Base-by-base conservation (phyloP, 140 eudicot genomes). In the Flaveria floridana region DNA sequence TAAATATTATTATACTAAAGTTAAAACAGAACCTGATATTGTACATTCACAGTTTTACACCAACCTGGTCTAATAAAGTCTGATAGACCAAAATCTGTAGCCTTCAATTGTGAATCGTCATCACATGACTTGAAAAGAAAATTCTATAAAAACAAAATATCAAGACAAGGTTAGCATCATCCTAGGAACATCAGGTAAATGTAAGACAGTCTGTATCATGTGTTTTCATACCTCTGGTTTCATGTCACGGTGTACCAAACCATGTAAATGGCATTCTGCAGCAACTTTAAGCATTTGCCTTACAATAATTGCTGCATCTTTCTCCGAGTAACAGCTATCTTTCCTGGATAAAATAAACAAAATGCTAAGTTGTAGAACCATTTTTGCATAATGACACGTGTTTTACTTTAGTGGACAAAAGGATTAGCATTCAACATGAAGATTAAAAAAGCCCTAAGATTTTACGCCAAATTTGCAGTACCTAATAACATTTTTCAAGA, bases 241-340 rank as follows among this genome's bases (percentile, higher is more conserved):
- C 98, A 92, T 89, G 79, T 92, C 98, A 77, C 98, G 98, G 82
- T 92, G 98, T 42, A 92, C 98, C 79, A 92, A 81, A 78, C 98
- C 98, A 59, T 89, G 95, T 77, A 92, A 86, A 88, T 92, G 98
- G 81, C 98, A 92, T 80, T 92, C 89, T 0, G 96, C 97, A 64
- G 96, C 97, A 85, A 92, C 97, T 77, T 84, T 89, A 28, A 92
- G 96, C 97, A 92, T 92, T 78, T 92, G 97, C 23, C 97, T 75
- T 15, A 92, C 97, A 63, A 92, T 86, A 41, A 83, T 80, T 68
- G 97, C 97, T 20, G 97, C 97, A 80, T 92, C 97, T 82, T 89
- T 92, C 84, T 92, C 97, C 1, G 97, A 82, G 76, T 92, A 92
- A 71, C 95, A 96, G 69, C 92, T 89, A 61, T 86, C 94, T 80